These are phyloP conservation scores for Musa schizocarpa DNA, from an alignment of 176 grass and related monocot species.

Conservation along the genomic window DNA sequence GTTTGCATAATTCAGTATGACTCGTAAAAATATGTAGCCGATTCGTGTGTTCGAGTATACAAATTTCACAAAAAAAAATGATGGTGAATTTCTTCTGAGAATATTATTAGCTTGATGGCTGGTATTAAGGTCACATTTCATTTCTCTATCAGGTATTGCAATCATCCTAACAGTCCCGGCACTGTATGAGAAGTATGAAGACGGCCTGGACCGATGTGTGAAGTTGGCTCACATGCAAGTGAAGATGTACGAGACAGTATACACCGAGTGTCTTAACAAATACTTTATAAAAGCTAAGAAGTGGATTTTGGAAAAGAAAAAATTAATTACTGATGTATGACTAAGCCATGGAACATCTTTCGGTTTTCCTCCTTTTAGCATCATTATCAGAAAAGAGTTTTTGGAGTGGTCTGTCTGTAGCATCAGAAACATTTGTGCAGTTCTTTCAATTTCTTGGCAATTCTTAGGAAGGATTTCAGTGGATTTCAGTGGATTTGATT, in stretches of 20 bases:
- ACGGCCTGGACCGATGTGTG: conserved; percentile 13
- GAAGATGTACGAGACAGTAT: conserved; percentile 19
- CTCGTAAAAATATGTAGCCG: no score
- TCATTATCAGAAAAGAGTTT: no score
- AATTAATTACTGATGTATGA: neutral
- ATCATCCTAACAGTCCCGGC: conserved; percentile 31
- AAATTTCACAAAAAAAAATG: neutral
- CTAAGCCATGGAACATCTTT: no score
- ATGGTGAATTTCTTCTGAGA: neutral
- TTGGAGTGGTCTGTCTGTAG: no score
- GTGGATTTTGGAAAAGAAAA: conserved; percentile 18
- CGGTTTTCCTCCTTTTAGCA: no score
- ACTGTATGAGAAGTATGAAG: conserved; percentile 31
- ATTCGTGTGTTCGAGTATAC: no score
- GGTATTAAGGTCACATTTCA: neutral
- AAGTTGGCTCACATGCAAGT: conserved; percentile 20
- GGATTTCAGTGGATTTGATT: no score
- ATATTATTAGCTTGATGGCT: neutral
- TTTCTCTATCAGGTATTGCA: conserved; percentile 9
- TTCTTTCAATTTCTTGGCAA: no score
- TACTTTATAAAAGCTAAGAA: conserved; percentile 23
- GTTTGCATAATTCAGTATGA: neutral
- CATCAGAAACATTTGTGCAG: no score
- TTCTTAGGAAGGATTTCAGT: no score
- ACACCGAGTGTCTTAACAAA: conserved; percentile 10